phyloP scores from a whole-genome alignment of 441 rosid genomes.

The Adansonia rubrostipa region DNA sequence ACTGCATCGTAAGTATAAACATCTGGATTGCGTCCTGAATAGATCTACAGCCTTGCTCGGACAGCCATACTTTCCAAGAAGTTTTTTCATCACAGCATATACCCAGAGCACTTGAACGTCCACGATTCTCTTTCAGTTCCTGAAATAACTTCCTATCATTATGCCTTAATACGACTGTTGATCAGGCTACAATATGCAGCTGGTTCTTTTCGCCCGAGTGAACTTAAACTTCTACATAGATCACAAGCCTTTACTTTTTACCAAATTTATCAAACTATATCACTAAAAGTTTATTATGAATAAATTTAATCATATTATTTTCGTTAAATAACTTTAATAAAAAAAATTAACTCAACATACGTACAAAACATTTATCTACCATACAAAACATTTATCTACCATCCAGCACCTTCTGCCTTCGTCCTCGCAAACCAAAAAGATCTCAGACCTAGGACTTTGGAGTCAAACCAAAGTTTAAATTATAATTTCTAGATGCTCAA shows the following conservation, averaged over 20 bases:
- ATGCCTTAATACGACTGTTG: constrained; percentile 83
- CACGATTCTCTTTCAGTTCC: constrained; percentile 83
- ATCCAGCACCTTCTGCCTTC: constrained; percentile 57
- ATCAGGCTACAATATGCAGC: constrained; percentile 94
- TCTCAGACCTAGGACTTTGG: constrained; percentile 67
- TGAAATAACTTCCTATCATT: constrained; percentile 74
- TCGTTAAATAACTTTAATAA: no score
- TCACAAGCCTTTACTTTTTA: no score
- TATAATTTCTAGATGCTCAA: constrained; percentile 73
- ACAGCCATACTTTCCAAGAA: constrained; percentile 81
- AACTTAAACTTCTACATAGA: no score
- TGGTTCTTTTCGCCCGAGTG: constrained; percentile 34
- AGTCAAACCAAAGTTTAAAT: constrained; percentile 71
- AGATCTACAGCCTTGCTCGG: constrained; percentile 71
- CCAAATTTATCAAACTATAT: no score
- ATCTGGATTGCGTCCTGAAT: constrained; percentile 80
- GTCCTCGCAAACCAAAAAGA: constrained; percentile 82
- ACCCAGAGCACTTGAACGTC: constrained; percentile 70
- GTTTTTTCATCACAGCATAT: constrained; percentile 92
- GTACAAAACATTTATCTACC: no score
- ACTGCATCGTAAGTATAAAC: constrained; percentile 86
- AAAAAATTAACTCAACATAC: no score
- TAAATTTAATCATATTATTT: no score
- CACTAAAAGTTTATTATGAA: constrained; percentile 25
- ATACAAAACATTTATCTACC: no score